A percentile compares a stretch with the other conserved stretches of the same genome.
phyloP scores from a whole-genome alignment of 345 rosid species.

The Syzygium jambos region DNA sequence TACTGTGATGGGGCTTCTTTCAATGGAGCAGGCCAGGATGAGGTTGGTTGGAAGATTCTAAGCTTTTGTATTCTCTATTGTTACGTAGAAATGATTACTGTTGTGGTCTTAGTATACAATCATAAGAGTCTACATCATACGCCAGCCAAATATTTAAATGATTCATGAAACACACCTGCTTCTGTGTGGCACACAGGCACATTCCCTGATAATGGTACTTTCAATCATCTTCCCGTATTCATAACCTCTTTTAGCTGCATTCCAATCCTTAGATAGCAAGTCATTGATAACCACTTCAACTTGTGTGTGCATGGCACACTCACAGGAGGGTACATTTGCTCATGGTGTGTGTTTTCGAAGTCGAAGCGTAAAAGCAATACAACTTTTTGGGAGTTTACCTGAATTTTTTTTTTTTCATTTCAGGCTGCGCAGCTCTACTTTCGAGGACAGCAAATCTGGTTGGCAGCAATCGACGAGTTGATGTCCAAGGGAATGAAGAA shows the following conservation, averaged over 20 bases:
- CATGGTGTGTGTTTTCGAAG: neutral
- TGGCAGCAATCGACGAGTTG: conserved; percentile 57
- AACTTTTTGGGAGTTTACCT: neutral
- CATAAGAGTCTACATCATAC: neutral
- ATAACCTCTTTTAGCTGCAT: neutral
- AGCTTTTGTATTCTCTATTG: neutral
- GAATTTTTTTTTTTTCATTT: neutral
- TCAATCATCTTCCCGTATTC: neutral
- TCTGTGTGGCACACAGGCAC: neutral
- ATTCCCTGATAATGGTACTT: neutral
- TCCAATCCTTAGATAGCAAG: neutral
- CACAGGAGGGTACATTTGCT: neutral
- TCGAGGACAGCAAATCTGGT: conserved; percentile 86
- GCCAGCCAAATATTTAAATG: neutral
- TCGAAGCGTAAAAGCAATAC: neutral
- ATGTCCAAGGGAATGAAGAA: conserved; percentile 63
- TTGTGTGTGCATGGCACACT: neutral
- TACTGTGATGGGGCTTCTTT: conserved; percentile 97
- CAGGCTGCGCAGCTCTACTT: conserved; percentile 49
- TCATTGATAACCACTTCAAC: neutral
- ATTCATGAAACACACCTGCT: neutral
- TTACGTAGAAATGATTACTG: neutral
- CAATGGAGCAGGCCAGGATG: conserved; percentile 55
- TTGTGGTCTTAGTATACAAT: neutral
- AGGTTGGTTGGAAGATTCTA: conserved; percentile 26